Evolutionary conservation across 1,284 basidiomycete species (phyloP).

Genomic region (Tilletia walkeri): DNA sequence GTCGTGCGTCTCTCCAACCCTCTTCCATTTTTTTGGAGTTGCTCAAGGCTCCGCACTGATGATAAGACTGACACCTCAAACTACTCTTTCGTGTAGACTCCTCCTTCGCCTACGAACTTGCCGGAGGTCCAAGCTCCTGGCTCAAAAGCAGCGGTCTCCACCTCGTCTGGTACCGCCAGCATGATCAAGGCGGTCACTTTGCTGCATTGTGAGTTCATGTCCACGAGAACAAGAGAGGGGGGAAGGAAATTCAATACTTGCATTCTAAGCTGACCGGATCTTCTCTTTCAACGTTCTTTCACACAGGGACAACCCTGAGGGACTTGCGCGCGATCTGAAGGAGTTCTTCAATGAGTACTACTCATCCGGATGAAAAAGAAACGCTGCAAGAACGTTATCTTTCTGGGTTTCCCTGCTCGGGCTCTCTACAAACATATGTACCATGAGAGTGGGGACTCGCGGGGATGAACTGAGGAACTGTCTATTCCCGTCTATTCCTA

Average conservation of each 20-base stretch:
- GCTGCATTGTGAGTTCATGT: constrained; percentile 38
- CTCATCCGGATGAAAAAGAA: neutral
- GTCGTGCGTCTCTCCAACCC: constrained; percentile 19
- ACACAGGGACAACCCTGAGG: constrained; percentile 14
- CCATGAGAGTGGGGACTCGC: too few species aligned
- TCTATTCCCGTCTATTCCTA: too few species aligned
- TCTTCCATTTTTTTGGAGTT: neutral
- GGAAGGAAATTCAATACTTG: neutral
- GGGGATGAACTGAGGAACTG: too few species aligned
- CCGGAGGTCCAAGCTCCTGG: constrained; percentile 33
- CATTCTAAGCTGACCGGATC: neutral
- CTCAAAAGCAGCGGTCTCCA: constrained; percentile 29
- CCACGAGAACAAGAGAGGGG: neutral
- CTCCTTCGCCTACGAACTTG: constrained; percentile 34
- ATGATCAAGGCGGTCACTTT: constrained; percentile 45
- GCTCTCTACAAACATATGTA: too few species aligned
- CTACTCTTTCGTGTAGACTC: constrained; percentile 16
- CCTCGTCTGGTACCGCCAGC: constrained; percentile 31
- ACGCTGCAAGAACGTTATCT: too few species aligned
- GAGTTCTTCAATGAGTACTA: constrained; percentile 19
- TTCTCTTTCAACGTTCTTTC: neutral
- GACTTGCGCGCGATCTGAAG: constrained; percentile 17
- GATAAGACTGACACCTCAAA: neutral
- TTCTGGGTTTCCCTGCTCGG: too few species aligned
- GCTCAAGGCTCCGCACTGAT: neutral